These are phyloP conservation scores for Phyllosticta paracitricarpa DNA, from an alignment of 2,329 filamentous ascomycete genomes.

Conservation along the genomic window DNA sequence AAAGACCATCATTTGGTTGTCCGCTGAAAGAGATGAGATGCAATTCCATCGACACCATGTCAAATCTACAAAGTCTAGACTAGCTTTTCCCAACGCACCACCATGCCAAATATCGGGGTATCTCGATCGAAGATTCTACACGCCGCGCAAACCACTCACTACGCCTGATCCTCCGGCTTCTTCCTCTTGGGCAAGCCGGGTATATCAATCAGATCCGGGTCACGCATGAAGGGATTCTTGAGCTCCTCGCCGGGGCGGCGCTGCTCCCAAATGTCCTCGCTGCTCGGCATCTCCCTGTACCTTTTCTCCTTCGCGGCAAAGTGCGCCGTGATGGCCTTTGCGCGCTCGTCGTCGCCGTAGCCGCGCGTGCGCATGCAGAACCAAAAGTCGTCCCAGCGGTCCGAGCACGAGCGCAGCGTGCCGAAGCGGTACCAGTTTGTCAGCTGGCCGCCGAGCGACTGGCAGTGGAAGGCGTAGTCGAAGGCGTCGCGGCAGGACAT, in stretches of 20 bases:
- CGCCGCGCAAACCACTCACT: slow-evolving; percentile 16
- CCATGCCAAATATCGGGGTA: background rate
- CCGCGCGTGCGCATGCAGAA: slow-evolving; percentile 85
- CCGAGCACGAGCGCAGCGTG: slow-evolving; percentile 61
- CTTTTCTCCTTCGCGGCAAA: slow-evolving; percentile 58
- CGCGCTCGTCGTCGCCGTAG: slow-evolving; percentile 49
- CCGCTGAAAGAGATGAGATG: too few species aligned
- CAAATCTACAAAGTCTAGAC: background rate
- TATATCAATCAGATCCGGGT: slow-evolving; percentile 22
- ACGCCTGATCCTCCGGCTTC: background rate
- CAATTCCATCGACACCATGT: too few species aligned
- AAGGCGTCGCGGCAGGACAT: slow-evolving; percentile 90
- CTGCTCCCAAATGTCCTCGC: slow-evolving; percentile 83
- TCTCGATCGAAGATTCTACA: slow-evolving; percentile 8
- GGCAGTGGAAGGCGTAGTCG: slow-evolving; percentile 90
- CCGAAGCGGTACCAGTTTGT: slow-evolving; percentile 86
- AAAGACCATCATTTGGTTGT: too few species aligned
- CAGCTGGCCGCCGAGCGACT: slow-evolving; percentile 83
- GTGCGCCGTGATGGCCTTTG: slow-evolving; percentile 51
- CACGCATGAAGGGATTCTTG: slow-evolving; percentile 33
- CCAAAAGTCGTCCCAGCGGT: slow-evolving; percentile 92
- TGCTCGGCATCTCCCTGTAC: slow-evolving; percentile 61
- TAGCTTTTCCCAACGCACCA: background rate
- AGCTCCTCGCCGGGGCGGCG: slow-evolving; percentile 49
- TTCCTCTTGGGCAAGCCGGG: slow-evolving; percentile 16